Conservation (phyloP, 2,329 filamentous ascomycete genomes). For the Bipolaris gigantea region DNA sequence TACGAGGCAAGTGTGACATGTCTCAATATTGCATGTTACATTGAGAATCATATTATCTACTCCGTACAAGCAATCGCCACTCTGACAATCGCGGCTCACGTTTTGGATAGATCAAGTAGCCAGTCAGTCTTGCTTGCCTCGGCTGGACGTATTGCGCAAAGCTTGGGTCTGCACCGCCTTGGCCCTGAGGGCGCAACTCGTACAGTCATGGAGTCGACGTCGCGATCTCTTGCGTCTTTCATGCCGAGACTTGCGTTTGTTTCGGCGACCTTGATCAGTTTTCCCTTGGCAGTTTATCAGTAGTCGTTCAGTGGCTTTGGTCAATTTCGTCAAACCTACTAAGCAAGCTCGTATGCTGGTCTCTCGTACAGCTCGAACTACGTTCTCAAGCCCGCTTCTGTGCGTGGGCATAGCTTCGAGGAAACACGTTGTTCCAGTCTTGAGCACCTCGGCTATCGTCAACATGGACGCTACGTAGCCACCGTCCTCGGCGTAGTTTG, state of each 20-base stretch:
- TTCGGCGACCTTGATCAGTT: slow-evolving; percentile 45
- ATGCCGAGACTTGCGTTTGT: slow-evolving; percentile 39
- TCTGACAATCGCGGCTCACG: slow-evolving; percentile 51
- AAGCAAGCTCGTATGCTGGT: slow-evolving; percentile 40
- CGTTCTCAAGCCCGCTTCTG: slow-evolving; percentile 32
- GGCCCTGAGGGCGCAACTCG: slow-evolving; percentile 15
- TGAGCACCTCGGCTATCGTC: slow-evolving; percentile 46
- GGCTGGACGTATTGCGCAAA: slow-evolving; percentile 52
- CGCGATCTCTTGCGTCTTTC: slow-evolving; percentile 44
- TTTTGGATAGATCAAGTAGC: slow-evolving; percentile 51
- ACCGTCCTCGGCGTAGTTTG: slow-evolving; percentile 40
- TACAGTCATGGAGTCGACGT: slow-evolving; percentile 43
- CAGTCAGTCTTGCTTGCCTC: slow-evolving; percentile 51
- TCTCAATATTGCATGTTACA: slow-evolving; percentile 50
- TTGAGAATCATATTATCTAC: slow-evolving; percentile 44
- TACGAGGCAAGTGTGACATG: slow-evolving; percentile 49
- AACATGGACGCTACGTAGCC: slow-evolving; percentile 38
- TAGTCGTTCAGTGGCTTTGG: neutral
- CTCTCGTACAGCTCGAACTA: slow-evolving; percentile 36
- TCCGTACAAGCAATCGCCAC: slow-evolving; percentile 51
- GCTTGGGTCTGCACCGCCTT: slow-evolving; percentile 50
- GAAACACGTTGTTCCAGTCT: slow-evolving; percentile 45
- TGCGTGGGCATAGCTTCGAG: slow-evolving; percentile 44
- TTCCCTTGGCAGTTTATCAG: slow-evolving; percentile 30
- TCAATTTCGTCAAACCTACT: neutral